A percentile compares a stretch with the other conserved stretches of the same genome.
phyloP scores from a whole-genome alignment of 2,329 filamentous ascomycete species.

The Fusarium burgessii region DNA sequence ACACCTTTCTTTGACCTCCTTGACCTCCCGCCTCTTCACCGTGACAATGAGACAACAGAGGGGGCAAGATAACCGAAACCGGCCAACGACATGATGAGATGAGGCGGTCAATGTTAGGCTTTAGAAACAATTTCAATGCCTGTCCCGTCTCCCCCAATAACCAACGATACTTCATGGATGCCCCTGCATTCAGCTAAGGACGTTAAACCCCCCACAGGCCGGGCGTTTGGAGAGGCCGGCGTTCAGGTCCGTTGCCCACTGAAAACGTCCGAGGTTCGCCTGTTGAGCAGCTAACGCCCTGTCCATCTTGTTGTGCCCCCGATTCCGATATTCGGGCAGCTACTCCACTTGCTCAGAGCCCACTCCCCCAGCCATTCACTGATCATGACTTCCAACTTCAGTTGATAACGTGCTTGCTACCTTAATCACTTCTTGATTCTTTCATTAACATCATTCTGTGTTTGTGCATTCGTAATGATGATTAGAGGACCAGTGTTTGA shows the following conservation, averaged over 20 bases:
- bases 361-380: constrained; percentile 25
- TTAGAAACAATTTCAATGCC: constrained; percentile 1
- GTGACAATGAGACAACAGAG: constrained; percentile 17
- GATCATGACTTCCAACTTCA: constrained; percentile 35
- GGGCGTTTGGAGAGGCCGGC: neutral
- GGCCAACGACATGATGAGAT: constrained; percentile 15
- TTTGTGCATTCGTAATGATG: constrained; percentile 9
- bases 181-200: constrained; percentile 28
- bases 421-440: neutral
- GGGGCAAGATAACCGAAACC: constrained; percentile 25
- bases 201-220: constrained; percentile 6
- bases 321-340: constrained; percentile 37
- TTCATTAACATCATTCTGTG: constrained; percentile 12
- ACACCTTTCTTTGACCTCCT: neutral
- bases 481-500: constrained; percentile 1
- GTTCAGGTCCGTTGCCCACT: constrained; percentile 23
- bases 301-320: constrained; percentile 3
- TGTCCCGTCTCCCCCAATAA: constrained; percentile 4
- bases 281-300: constrained; percentile 9
- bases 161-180: constrained; percentile 17
- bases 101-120: constrained; percentile 31
- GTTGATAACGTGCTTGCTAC: constrained; percentile 27
- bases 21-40: neutral
- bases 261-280: constrained; percentile 7
- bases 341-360: constrained; percentile 17